Evolutionary conservation across 1,284 basidiomycete genomes (phyloP), one percentile per base, ranked within the genome.

Genomic region (Ganoderma leucocontextum): DNA sequence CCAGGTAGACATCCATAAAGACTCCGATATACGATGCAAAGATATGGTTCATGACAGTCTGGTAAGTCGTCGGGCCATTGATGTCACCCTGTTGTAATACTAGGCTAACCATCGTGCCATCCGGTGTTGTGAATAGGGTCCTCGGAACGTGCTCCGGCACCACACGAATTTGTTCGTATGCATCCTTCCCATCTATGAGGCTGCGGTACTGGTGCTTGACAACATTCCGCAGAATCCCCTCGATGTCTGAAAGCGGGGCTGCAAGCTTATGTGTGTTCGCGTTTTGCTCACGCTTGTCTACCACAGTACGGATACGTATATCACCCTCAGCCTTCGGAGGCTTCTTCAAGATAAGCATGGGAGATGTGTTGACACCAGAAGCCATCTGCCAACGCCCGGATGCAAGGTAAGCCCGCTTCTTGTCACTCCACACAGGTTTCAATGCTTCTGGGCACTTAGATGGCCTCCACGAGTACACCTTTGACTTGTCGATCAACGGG

Each of bases 401-500:
- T 25, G 67, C 58, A 0, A 79, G 38, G 66, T 81, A 81, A 0
- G 73, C 64, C 7, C 79, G 70, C 0, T 71, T 58, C 58, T 82
- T 82, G 25, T 74, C 72, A 0, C 39, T 44, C 79, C 79, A 82
- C 6, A 8, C 44, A n/a, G 44, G 44, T n/a, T 47, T 69, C 70
- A 0, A 36, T 22, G 78, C 73, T 13, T 82, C 78, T 1, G 79
- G 75, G 64, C 79, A 81, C 35, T 70, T 66, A 1, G 77, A 78
- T 10, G 77, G 78, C 10, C 78, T 63, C 72, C 76, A 81, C 0
- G 67, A 29, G 55, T 81, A 82, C 0, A 77, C 65, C 44, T 78
- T 78, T 0, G 64, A 57, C 33, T 78, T 72, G 42, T 83, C 78
- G 4, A 80, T 80, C 8, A 83, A 47, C 0, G 81, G 81, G 6